These are phyloP conservation scores for Xeromyces bisporus DNA, from an alignment of 495 filamentous ascomycete genomes.

Conservation along the genomic window DNA sequence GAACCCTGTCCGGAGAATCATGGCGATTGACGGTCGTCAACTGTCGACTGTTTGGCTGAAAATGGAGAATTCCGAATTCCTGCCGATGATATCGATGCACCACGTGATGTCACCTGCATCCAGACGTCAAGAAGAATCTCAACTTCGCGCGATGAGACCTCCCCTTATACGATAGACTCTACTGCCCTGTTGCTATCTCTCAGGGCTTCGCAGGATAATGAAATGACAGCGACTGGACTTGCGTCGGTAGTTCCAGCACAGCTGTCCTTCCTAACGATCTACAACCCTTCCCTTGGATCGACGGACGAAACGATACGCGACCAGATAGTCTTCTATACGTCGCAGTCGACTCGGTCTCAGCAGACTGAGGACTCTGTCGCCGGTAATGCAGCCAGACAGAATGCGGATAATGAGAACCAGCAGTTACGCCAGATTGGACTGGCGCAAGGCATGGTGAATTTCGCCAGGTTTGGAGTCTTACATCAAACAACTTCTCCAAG, in stretches of 20 bases:
- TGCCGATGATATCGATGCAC: constrained; percentile 16
- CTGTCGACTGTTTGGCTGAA: too few species aligned
- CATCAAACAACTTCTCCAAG: background rate
- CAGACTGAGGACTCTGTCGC: constrained; percentile 21
- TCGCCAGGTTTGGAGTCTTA: constrained; percentile 45
- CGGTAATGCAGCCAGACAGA: constrained; percentile 40
- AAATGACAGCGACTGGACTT: constrained; percentile 24
- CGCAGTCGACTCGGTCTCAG: constrained; percentile 18
- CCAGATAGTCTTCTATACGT: constrained; percentile 84
- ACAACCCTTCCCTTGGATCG: constrained; percentile 76
- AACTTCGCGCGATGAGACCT: too few species aligned
- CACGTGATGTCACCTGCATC: constrained; percentile 28
- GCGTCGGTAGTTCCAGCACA: constrained; percentile 53
- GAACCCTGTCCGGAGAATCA: constrained; percentile 11
- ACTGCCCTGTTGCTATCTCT: constrained; percentile 1
- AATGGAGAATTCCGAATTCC: too few species aligned
- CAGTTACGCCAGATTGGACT: constrained; percentile 84
- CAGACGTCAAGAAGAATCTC: too few species aligned
- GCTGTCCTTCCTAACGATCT: constrained; percentile 78
- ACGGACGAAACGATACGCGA: constrained; percentile 78
- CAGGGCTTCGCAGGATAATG: constrained; percentile 9
- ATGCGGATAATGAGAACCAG: constrained; percentile 56
- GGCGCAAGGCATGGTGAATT: constrained; percentile 92
- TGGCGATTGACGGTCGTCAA: too few species aligned
- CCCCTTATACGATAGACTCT: too few species aligned